Conservation (phyloP, 2,329 filamentous ascomycete species). For the Aspergillus sp. region DNA sequence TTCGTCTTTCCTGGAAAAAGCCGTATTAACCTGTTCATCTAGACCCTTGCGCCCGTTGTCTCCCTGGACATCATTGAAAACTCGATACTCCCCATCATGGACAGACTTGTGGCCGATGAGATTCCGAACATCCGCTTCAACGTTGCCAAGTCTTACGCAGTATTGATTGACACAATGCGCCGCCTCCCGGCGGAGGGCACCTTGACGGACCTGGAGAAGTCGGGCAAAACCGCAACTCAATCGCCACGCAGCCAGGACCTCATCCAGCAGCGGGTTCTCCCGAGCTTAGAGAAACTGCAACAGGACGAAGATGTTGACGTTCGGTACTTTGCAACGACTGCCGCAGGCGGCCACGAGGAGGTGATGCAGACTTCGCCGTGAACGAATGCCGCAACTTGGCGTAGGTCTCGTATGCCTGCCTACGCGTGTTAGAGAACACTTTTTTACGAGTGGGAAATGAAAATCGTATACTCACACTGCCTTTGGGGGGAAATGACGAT, state of each 20-base stretch:
- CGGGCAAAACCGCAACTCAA: constrained; percentile 55
- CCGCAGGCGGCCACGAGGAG: constrained; percentile 60
- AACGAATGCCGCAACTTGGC: constrained; percentile 13
- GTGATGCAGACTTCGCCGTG: constrained; percentile 55
- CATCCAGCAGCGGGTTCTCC: constrained; percentile 82
- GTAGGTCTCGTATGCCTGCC: constrained; percentile 2
- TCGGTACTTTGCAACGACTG: constrained; percentile 93
- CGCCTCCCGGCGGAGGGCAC: constrained; percentile 87
- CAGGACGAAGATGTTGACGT: constrained; percentile 98
- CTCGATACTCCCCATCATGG: constrained; percentile 92
- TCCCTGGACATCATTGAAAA: constrained; percentile 89
- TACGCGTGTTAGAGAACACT: constrained; percentile 13
- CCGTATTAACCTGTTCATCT: constrained; percentile 27
- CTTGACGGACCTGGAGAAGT: constrained; percentile 79
- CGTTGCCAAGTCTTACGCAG: constrained; percentile 93
- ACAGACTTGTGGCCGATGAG: constrained; percentile 88
- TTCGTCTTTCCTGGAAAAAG: not conserved
- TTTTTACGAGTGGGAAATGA: constrained; percentile 18
- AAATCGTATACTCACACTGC: constrained; percentile 18
- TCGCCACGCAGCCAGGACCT: constrained; percentile 74
- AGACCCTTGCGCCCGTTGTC: constrained; percentile 93
- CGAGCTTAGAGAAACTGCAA: constrained; percentile 91
- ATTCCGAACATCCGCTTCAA: constrained; percentile 99
- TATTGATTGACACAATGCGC: constrained; percentile 87
- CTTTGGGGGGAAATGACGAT: constrained; percentile 24